These are phyloP conservation scores for Beta macrorhiza DNA, from an alignment of 179 eudicot species.

Conservation along the genomic window DNA sequence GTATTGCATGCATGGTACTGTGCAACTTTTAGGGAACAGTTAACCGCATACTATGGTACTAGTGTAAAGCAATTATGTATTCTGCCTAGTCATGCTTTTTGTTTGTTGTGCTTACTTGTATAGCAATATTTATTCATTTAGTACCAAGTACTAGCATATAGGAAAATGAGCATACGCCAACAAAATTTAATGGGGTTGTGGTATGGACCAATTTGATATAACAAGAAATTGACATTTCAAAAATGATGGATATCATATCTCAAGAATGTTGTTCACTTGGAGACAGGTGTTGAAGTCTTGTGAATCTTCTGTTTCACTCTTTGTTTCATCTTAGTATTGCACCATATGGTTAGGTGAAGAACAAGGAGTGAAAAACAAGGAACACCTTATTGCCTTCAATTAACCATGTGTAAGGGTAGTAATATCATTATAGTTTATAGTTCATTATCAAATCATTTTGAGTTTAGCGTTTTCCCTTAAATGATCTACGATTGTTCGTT, in stretches of 20 bases:
- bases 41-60: constrained; percentile 22
- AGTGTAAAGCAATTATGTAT: not conserved
- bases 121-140: not conserved
- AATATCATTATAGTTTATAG: too few species aligned
- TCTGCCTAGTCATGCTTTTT: constrained; percentile 19
- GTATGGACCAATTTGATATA: constrained; percentile 16
- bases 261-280: constrained; percentile 28
- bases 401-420: too few species aligned
- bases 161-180: constrained; percentile 10
- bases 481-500: too few species aligned
- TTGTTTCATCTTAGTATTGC: not conserved
- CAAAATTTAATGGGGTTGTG: not conserved
- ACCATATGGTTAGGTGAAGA: too few species aligned
- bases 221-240: constrained; percentile 24
- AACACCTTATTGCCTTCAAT: too few species aligned
- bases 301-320: not conserved
- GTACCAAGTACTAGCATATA: constrained; percentile 15
- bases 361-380: too few species aligned
- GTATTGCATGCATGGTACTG: constrained; percentile 21
- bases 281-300: constrained; percentile 10
- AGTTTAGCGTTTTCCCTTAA: too few species aligned
- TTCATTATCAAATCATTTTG: too few species aligned
- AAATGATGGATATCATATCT: constrained; percentile 26
- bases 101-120: constrained; percentile 20
- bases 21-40: constrained; percentile 30